Evolutionary conservation across 2,329 filamentous ascomycete species (phyloP).

Genomic region (Aspergillus fumigatus): DNA sequence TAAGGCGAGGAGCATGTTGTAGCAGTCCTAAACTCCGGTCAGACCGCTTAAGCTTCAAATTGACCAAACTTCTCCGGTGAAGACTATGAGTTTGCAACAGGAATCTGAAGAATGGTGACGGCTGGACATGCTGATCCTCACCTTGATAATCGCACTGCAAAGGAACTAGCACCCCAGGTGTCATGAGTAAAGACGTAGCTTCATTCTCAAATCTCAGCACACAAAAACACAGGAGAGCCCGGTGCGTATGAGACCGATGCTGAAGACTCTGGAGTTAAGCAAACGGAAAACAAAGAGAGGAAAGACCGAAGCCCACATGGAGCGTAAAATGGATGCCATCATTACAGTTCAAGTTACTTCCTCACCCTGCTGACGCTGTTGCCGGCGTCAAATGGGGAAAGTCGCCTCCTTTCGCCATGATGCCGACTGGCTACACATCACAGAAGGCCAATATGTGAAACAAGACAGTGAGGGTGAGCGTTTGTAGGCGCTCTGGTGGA

Average conservation of each 20-base stretch:
- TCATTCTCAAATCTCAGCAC: slow-evolving; percentile 17
- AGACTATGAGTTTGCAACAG: not conserved
- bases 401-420: slow-evolving; percentile 9
- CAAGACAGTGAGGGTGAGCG: slow-evolving; percentile 13
- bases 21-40: slow-evolving; percentile 16
- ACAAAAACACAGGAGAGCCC: not conserved
- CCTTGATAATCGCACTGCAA: slow-evolving; percentile 15
- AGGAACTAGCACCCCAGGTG: slow-evolving; percentile 20
- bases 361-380: slow-evolving; percentile 7
- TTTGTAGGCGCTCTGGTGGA: slow-evolving; percentile 29
- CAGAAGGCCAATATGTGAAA: slow-evolving; percentile 19
- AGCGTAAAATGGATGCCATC: slow-evolving; percentile 2
- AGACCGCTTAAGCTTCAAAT: slow-evolving; percentile 5
- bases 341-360: not conserved
- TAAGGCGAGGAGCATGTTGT: slow-evolving; percentile 33
- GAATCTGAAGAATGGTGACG: not conserved
- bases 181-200: slow-evolving; percentile 16
- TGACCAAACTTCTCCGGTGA: not conserved
- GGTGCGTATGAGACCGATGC: not conserved
- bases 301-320: slow-evolving; percentile 3
- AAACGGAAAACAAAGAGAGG: slow-evolving; percentile 1
- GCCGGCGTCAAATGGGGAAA: slow-evolving; percentile 11
- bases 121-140: slow-evolving; percentile 6
- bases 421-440: slow-evolving; percentile 11
- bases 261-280: not conserved